Percentiles rank a stretch among this genome's conserved stretches.
Evolutionary conservation across 768 basidiomycete species (phyloP).

Genomic region (Fistulinella prunicolor): DNA sequence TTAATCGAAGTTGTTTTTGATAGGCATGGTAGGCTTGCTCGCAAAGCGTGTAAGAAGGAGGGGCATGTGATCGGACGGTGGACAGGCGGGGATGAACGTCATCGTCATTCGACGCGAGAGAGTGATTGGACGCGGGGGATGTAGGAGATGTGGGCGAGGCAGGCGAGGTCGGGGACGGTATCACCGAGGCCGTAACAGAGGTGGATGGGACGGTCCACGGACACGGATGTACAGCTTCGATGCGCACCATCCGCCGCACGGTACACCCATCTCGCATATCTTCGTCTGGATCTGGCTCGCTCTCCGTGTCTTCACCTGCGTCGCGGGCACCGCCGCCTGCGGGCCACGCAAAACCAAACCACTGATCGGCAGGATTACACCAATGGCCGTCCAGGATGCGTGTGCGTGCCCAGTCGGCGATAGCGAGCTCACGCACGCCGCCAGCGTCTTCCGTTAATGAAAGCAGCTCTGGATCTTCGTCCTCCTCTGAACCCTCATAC

Average conservation of each 20-base stretch:
- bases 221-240: slow-evolving; percentile 48
- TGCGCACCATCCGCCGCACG: slow-evolving; percentile 18
- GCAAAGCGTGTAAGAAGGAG: slow-evolving; percentile 62
- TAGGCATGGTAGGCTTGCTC: slow-evolving; percentile 60
- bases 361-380: slow-evolving; percentile 71
- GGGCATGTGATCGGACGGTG: slow-evolving; percentile 49
- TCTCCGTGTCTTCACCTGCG: slow-evolving; percentile 26
- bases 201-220: slow-evolving; percentile 48
- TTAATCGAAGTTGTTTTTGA: slow-evolving; percentile 54
- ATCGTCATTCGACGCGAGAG: slow-evolving; percentile 9
- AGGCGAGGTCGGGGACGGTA: slow-evolving; percentile 18
- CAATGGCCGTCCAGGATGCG: slow-evolving; percentile 75
- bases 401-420: slow-evolving; percentile 69
- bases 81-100: slow-evolving; percentile 47
- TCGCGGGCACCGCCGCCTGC: slow-evolving; percentile 32
- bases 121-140: slow-evolving; percentile 7
- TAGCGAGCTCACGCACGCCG: slow-evolving; percentile 51
- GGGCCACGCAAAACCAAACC: slow-evolving; percentile 48
- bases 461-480: slow-evolving; percentile 43
- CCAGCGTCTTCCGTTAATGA: slow-evolving; percentile 46
- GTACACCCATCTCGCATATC: slow-evolving; percentile 14
- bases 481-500: slow-evolving; percentile 38
- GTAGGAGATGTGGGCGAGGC: slow-evolving; percentile 25
- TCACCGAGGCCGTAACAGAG: slow-evolving; percentile 9
- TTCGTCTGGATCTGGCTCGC: slow-evolving; percentile 27